Percentiles rank a stretch among this genome's conserved stretches.
Conservation (phyloP, 2,329 filamentous ascomycete species). For the Xylariaceae sp. region DNA sequence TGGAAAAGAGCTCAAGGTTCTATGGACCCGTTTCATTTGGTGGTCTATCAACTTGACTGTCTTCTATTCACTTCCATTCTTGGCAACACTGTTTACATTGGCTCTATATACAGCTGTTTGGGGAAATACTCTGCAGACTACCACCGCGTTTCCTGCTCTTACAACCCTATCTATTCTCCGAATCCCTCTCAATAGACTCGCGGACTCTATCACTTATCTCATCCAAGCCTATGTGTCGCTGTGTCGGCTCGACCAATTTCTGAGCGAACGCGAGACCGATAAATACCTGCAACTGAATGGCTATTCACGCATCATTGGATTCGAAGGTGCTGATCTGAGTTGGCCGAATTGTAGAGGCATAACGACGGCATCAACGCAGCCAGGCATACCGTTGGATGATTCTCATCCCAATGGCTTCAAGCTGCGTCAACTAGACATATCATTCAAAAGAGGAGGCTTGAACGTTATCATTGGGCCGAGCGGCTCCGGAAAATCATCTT, state of each 20-base stretch:
- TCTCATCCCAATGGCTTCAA: not conserved
- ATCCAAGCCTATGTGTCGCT: not conserved
- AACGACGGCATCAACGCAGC: not conserved
- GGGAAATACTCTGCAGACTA: not conserved
- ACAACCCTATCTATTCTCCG: not conserved
- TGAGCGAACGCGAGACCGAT: not conserved
- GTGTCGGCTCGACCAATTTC: not conserved
- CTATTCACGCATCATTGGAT: not conserved
- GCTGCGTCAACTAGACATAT: not conserved
- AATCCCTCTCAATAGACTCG: not conserved
- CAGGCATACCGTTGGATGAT: not conserved
- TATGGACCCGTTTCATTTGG: not conserved
- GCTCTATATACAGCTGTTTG: not conserved
- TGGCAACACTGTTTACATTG: not conserved
- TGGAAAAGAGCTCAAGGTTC: not conserved
- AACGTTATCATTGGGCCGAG: not conserved
- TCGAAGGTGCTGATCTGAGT: not conserved
- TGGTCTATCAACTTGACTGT: not conserved
- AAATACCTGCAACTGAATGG: not conserved
- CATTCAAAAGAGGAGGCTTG: not conserved
- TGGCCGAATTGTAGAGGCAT: not conserved
- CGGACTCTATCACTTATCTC: not conserved
- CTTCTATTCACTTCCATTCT: not conserved
- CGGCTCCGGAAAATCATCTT: not conserved
- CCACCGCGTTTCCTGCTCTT: not conserved